Base-by-base conservation (phyloP, 2,329 filamentous ascomycete species). In the Periconia sp. region DNA sequence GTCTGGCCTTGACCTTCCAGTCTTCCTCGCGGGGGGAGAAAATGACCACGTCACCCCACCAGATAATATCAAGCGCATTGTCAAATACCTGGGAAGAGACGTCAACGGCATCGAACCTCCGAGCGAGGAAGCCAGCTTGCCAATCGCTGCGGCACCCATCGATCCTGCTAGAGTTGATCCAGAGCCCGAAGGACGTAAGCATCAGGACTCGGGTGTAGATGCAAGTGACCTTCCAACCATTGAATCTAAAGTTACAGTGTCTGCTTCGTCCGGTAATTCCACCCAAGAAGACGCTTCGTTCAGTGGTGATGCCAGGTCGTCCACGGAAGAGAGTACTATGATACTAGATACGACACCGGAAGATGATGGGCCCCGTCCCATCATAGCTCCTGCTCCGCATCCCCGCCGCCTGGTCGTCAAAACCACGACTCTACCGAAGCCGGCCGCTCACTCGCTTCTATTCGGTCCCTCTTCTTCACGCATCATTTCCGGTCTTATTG, bases 381-480 rank as follows among this genome's bases (percentile, higher is more conserved):
- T 54, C 11, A 52, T 36, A 11, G 45, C 40, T 2, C 61, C 58
- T 4, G 46, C 48, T 8, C 61, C 64, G 2, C 55, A 62, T 34
- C 57, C 55, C 8, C 63, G 65, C 21, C 58, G 55, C 15, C 53
- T 70, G 31, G 72, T 84, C 7, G 76, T 95, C 17, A 85, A 88
- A 61, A 85, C 81, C 1, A 80, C 81, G 16, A 77, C 92, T 37
- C 78, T 96, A 36, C 88, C 88, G 0, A 74, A 82, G 1, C 91
- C 91, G 1, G 89, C 89, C 8, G 87, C 86, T 3, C 92, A 97
- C 69, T 87, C 88, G 10, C 76, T 97, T 18, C 80, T 95, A 5
- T 97, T 95, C 66, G 85, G 86, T 43, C 87, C 89, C 2, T 78
- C 81, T 1, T 88, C 84, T 2, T 87, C 87, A 30, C 86, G 89